phyloP scores from a whole-genome alignment of 371 early-diverging fungal genomes.

The Mucor circinelloides region DNA sequence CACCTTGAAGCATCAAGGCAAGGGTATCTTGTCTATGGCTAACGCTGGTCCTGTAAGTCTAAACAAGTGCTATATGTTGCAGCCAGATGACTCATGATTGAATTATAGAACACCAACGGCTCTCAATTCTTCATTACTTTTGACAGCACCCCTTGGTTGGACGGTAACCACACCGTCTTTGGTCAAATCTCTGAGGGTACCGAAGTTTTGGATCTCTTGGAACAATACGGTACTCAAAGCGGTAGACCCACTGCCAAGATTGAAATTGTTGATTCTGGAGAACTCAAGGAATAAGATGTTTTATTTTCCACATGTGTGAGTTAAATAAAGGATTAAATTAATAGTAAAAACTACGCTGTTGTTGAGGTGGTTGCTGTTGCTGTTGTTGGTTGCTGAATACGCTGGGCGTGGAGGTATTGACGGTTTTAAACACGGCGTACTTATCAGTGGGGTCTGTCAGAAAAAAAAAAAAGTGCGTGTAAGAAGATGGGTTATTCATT shows the following conservation, averaged over 20 bases:
- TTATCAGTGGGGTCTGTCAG: slow-evolving; percentile 38
- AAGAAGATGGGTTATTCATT: not conserved
- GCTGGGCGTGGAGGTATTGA: slow-evolving; percentile 37
- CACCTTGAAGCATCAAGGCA: slow-evolving; percentile 79
- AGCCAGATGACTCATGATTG: not conserved
- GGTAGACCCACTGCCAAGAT: slow-evolving; percentile 72
- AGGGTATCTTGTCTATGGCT: slow-evolving; percentile 95
- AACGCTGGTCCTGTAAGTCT: slow-evolving; percentile 82
- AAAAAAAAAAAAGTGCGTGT: not conserved
- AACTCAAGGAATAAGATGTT: slow-evolving; percentile 55
- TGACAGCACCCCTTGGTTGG: slow-evolving; percentile 79
- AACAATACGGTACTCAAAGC: slow-evolving; percentile 67
- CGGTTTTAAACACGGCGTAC: slow-evolving; percentile 45
- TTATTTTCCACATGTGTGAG: not conserved
- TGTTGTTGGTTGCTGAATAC: slow-evolving; percentile 33
- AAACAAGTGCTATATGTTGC: not conserved
- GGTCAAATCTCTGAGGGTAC: slow-evolving; percentile 86
- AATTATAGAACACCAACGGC: slow-evolving; percentile 85
- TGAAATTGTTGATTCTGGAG: slow-evolving; percentile 81
- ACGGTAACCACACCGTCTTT: slow-evolving; percentile 87
- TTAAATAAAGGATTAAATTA: not conserved
- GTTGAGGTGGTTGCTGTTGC: slow-evolving; percentile 20
- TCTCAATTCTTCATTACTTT: slow-evolving; percentile 97
- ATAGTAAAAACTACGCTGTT: not conserved
- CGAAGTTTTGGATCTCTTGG: slow-evolving; percentile 83